Conservation (phyloP, 331 rosid species). For the Pyrus hybrid region DNA sequence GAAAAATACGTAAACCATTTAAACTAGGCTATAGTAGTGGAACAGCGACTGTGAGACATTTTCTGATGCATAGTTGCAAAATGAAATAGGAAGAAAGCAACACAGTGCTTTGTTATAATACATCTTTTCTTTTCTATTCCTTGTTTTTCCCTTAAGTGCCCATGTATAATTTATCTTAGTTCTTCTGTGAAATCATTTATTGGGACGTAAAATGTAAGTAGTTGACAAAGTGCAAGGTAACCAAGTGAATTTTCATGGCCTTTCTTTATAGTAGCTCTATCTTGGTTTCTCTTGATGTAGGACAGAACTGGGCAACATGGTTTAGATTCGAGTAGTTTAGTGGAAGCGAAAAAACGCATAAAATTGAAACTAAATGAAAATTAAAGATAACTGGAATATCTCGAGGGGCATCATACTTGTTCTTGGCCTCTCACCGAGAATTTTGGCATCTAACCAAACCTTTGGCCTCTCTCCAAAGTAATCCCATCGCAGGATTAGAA, state of each 20-base stretch:
- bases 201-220: background rate
- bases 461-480: background rate
- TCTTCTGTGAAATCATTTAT: background rate
- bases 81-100: background rate
- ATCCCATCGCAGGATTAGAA: background rate
- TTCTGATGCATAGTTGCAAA: background rate
- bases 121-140: background rate
- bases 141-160: background rate
- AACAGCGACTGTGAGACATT: background rate
- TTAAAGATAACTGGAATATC: background rate
- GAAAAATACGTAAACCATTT: background rate
- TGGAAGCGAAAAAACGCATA: background rate
- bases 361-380: background rate
- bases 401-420: background rate
- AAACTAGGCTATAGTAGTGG: background rate
- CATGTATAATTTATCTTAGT: background rate
- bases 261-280: background rate
- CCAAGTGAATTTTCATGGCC: background rate
- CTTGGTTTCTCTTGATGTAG: background rate
- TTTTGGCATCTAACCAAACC: background rate
- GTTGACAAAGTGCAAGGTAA: background rate
- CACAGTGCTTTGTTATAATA: background rate
- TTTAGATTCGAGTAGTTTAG: background rate
- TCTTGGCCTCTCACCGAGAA: background rate
- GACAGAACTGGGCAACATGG: background rate